phyloP scores from a whole-genome alignment of 352 stramenopile genomes.

The Phytophthora citrophthora region DNA sequence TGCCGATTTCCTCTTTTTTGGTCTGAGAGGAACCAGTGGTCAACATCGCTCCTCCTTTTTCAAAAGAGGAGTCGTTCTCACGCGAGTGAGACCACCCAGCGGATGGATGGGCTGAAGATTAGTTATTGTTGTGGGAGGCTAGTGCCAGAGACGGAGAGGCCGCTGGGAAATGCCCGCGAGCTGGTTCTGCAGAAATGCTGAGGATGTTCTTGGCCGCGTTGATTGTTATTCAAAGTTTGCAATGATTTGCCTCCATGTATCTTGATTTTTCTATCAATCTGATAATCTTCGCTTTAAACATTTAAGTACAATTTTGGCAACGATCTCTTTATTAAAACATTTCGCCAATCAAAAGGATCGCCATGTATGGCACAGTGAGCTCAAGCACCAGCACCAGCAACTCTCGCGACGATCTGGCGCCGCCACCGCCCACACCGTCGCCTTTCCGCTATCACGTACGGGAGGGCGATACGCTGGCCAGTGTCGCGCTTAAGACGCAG shows the following conservation, averaged over 20 bases:
- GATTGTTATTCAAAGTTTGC: background rate
- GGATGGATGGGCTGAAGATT: too few relatives aligned
- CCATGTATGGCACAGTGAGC: conserved; percentile 65
- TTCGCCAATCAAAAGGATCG: conserved; percentile 25
- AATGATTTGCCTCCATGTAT: background rate
- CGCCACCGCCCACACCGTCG: conserved; percentile 46
- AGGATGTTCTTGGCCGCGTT: too few relatives aligned
- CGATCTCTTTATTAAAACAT: conserved; percentile 4
- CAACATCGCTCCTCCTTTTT: too few relatives aligned
- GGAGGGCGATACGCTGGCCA: conserved; percentile 63
- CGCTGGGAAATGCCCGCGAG: too few relatives aligned
- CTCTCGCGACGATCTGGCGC: conserved; percentile 28
- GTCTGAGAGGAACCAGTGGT: too few relatives aligned
- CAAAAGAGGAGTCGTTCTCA: too few relatives aligned
- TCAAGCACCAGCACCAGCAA: conserved; percentile 32
- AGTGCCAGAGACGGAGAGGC: too few relatives aligned
- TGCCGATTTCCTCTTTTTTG: too few relatives aligned
- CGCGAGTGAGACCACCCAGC: too few relatives aligned
- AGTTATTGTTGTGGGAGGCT: too few relatives aligned
- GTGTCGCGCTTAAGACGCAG: conserved; percentile 69
- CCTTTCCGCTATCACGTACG: conserved; percentile 81
- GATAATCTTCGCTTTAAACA: conserved; percentile 6
- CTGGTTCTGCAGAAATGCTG: too few relatives aligned
- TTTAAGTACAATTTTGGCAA: background rate
- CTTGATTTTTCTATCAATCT: conserved; percentile 2